Evolutionary conservation across 2,329 filamentous ascomycete genomes (phyloP), one percentile per base, ranked within the genome.

Genomic region (Sporothrix mexicana): DNA sequence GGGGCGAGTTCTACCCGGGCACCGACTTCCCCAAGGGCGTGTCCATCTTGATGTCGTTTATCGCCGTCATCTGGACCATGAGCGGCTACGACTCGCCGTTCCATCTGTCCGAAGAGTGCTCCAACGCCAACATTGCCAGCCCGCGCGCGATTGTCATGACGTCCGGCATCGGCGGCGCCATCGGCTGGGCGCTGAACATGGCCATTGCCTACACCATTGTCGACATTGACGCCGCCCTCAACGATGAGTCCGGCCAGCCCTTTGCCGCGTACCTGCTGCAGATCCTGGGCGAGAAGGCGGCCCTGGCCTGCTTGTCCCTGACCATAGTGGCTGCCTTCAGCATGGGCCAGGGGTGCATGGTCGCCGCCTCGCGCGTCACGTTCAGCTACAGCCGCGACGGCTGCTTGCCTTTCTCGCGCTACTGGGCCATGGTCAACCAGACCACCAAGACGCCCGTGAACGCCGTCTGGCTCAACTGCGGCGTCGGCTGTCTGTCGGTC

Each of bases 341-440:
- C 55, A 92, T 93, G 88, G 91, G 91, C 6, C 90, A 93, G 79
- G 91, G 90, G 1, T 92, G 90, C 78, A 92, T 92, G 88, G 87
- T 93, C 13, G 83, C 84, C 12, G 84, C 84, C 6, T 91, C 88
- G 25, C 86, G 91, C 66, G 91, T 92, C 61, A 91, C 90, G 1
- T 93, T 91, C 77, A 91, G 91, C 17, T 93, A 93, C 80, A 90
- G 91, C 20, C 88, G 91, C 47, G 91, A 93, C 77, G 90, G 88
- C 76, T 91, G 89, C 78, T 91, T 93, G 78, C 91, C 91, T 0
- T 77, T 88, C 6, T 90, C 87, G 5, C 80, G 80, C 0, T 84
- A 85, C 77, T 90, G 89, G 83, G 88, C 88, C 77, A 78, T 81
- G 30, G 90, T 93, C 69, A 90, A 93, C 80, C 77, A 78, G 1